Conservation (phyloP, 2,329 filamentous ascomycete species). For the Penicillium sp. region DNA sequence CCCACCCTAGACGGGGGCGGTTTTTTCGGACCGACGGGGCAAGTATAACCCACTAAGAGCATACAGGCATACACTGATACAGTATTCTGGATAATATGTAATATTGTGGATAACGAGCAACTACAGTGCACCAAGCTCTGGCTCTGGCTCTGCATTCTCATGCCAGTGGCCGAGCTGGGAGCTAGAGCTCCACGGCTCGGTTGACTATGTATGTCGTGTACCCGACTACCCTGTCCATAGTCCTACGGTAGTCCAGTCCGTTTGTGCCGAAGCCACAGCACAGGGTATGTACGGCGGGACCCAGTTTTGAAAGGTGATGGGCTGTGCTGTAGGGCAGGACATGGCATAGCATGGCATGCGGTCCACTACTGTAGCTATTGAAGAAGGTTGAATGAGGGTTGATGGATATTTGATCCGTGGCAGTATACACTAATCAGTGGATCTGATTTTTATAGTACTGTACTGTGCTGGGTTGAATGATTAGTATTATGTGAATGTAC, state of each 20-base stretch:
- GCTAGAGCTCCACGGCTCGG: background rate
- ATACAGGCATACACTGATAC: background rate
- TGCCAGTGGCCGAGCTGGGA: background rate
- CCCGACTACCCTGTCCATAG: background rate
- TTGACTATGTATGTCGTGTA: background rate
- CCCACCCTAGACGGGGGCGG: conserved; percentile 1
- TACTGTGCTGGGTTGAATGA: background rate
- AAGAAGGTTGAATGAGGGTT: background rate
- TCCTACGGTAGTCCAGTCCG: background rate
- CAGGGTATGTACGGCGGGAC: background rate
- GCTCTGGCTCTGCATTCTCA: background rate
- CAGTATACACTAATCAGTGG: background rate
- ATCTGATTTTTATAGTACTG: too few species aligned
- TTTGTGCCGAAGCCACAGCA: conserved; percentile 4
- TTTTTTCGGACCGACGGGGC: background rate
- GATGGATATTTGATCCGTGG: background rate
- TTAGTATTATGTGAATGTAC: background rate
- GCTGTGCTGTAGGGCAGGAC: background rate
- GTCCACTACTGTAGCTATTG: background rate
- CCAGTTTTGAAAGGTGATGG: background rate
- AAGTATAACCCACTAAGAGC: background rate
- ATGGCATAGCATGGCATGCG: background rate
- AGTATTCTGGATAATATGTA: background rate
- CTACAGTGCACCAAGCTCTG: background rate
- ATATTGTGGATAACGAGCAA: background rate